These are phyloP conservation scores for Coemansia erecta DNA, from an alignment of 192 early-diverging fungal species.

Conservation along the genomic window DNA sequence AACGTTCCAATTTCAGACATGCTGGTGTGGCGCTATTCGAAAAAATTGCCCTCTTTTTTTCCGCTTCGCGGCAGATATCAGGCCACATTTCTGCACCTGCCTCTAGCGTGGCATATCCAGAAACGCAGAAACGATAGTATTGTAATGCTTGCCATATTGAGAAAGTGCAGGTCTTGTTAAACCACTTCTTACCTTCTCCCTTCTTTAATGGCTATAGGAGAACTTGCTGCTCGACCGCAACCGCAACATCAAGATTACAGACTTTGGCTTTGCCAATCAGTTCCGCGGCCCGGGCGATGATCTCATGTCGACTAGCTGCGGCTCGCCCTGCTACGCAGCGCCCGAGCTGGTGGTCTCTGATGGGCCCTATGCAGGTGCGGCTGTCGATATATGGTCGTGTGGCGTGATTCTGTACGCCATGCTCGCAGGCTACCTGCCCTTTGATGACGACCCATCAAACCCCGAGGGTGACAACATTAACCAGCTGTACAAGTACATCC, in stretches of 20 bases:
- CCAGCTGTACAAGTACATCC: slow-evolving; percentile 80
- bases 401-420: slow-evolving; percentile 97
- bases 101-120: neutral
- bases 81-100: too few relatives aligned
- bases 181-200: neutral
- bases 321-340: slow-evolving; percentile 98
- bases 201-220: slow-evolving; percentile 58
- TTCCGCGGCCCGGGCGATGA: slow-evolving; percentile 69
- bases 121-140: too few relatives aligned
- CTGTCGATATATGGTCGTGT: slow-evolving; percentile 98
- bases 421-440: slow-evolving; percentile 86
- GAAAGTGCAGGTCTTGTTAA: neutral
- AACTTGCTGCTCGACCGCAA: slow-evolving; percentile 90
- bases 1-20: neutral
- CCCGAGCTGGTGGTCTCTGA: slow-evolving; percentile 98
- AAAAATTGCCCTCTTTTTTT: too few relatives aligned
- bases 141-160: too few relatives aligned
- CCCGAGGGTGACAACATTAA: slow-evolving; percentile 89
- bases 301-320: slow-evolving; percentile 92
- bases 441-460: slow-evolving; percentile 87
- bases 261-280: slow-evolving; percentile 98
- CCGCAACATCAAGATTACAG: slow-evolving; percentile 93
- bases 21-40: neutral
- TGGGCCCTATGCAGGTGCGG: slow-evolving; percentile 91
- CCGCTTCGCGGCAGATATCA: too few relatives aligned